Evolutionary conservation across 805 yeast species (phyloP), one percentile per base, ranked within the genome.

Genomic region (Monosporozyma aquatica): DNA sequence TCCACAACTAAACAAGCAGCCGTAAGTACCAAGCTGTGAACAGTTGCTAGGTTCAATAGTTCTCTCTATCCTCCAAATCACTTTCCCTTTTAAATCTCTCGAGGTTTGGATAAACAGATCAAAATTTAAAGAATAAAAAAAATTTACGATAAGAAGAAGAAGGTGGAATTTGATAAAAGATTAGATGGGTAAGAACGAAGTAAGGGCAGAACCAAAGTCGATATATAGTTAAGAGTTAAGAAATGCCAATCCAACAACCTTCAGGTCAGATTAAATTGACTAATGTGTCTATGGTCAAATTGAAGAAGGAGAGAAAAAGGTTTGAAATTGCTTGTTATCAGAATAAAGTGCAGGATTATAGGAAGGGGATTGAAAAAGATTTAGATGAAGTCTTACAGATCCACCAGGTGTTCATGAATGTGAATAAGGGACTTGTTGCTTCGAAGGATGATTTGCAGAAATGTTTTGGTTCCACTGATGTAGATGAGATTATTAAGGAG

Each of bases 301-400:
- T 92, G 78, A 84, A 82, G 54, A 87, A 86, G 60, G 96, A 89
- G 33, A 87, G 86, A 59, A 85, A 86, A 62, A 70, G 96, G 50
- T 92, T 87, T 54, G 98, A 92, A 63, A 75, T 92, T 36, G 97
- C 97, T 0, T 92, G 98, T 58, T 92, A 92, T 61, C 95, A 86
- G 57, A 92, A 92, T 56, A 92, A 92, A 58, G 96, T 92, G 5
- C 97, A 90, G 61, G 98, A 92, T 61, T 92, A 87, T 78, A 72
- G 97, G 34, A 50, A 54, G 41, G 62, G 59, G 36, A 44, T 55
- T 50, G 98, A 92, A 57, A 90, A 86, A 52, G 96, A 92, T 59
- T 61, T 92, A 7, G 97, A 92, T 65, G 98, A 92, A 58, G 98
- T 92, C 2, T 68, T 92, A 28, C 98, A 92, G 61, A 87, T 92